phyloP scores from a whole-genome alignment of 768 basidiomycete genomes.

The Austroboletus festivus region DNA sequence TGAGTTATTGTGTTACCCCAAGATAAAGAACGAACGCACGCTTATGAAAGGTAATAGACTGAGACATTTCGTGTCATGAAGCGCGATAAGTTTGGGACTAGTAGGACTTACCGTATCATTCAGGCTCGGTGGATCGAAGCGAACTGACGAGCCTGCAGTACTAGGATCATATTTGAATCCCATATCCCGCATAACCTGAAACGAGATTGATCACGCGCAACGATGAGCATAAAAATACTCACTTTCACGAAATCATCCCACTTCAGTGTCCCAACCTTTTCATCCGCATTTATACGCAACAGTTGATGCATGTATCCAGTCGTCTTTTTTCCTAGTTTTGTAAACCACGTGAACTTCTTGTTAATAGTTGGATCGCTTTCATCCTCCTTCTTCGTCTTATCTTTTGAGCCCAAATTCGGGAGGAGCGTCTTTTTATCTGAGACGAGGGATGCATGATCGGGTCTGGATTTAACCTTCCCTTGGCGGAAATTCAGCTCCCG shows the following conservation, averaged over 20 bases:
- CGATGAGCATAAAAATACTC: slow-evolving; percentile 3
- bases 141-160: slow-evolving; percentile 79
- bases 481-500: slow-evolving; percentile 51
- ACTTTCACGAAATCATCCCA: slow-evolving; percentile 82
- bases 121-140: slow-evolving; percentile 70
- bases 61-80: neutral
- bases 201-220: neutral
- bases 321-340: slow-evolving; percentile 57
- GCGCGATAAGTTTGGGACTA: neutral
- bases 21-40: slow-evolving; percentile 39
- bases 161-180: slow-evolving; percentile 72
- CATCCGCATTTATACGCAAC: slow-evolving; percentile 52
- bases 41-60: slow-evolving; percentile 78
- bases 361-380: slow-evolving; percentile 18
- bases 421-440: slow-evolving; percentile 47
- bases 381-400: slow-evolving; percentile 33
- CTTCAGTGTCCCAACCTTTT: slow-evolving; percentile 62
- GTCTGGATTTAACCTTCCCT: slow-evolving; percentile 68
- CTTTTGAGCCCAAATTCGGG: slow-evolving; percentile 41
- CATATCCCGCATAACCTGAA: slow-evolving; percentile 73
- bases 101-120: slow-evolving; percentile 39
- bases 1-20: neutral
- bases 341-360: slow-evolving; percentile 54
- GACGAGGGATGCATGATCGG: slow-evolving; percentile 53
- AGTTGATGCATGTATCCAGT: slow-evolving; percentile 61